phyloP scores from a whole-genome alignment of 371 early-diverging fungal species.

The Batrachochytrium dendrobatidis region DNA sequence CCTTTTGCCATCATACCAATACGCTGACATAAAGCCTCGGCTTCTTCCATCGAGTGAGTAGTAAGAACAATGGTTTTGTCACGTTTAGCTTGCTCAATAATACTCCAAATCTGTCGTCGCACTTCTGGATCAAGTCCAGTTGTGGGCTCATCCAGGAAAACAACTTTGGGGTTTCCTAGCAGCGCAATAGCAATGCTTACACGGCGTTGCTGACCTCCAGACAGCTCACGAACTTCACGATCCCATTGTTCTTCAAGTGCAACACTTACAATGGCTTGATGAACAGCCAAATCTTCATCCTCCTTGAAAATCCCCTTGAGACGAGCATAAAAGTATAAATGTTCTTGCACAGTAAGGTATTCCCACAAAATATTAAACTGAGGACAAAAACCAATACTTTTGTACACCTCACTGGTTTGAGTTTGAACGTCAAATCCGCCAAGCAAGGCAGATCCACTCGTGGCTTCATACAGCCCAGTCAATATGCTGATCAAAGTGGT shows the following conservation, averaged over 20 bases:
- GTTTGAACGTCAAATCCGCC: constrained; percentile 49
- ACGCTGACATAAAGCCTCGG: constrained; percentile 48
- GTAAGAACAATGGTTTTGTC: constrained; percentile 54
- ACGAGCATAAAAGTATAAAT: constrained; percentile 61
- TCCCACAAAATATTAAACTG: constrained; percentile 67
- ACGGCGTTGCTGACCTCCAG: constrained; percentile 54
- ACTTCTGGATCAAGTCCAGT: constrained; percentile 58
- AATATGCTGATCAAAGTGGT: constrained; percentile 60
- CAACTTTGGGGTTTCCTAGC: constrained; percentile 50
- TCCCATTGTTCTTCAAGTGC: constrained; percentile 15
- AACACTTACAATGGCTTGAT: constrained; percentile 19
- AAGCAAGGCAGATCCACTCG: constrained; percentile 45
- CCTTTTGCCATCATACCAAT: constrained; percentile 74
- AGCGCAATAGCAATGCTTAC: constrained; percentile 57
- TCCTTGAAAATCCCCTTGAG: constrained; percentile 50
- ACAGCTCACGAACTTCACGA: constrained; percentile 39
- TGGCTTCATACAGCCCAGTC: constrained; percentile 54
- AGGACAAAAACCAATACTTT: constrained; percentile 62
- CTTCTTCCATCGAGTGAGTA: constrained; percentile 71
- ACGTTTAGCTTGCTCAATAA: constrained; percentile 42
- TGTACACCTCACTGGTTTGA: constrained; percentile 49
- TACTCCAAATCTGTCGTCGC: constrained; percentile 58
- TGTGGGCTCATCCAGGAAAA: constrained; percentile 50
- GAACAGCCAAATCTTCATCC: constrained; percentile 42
- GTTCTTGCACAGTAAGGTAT: constrained; percentile 60